Evolutionary conservation across 768 basidiomycete genomes (phyloP).

Genomic region (Mycena vulgaris): DNA sequence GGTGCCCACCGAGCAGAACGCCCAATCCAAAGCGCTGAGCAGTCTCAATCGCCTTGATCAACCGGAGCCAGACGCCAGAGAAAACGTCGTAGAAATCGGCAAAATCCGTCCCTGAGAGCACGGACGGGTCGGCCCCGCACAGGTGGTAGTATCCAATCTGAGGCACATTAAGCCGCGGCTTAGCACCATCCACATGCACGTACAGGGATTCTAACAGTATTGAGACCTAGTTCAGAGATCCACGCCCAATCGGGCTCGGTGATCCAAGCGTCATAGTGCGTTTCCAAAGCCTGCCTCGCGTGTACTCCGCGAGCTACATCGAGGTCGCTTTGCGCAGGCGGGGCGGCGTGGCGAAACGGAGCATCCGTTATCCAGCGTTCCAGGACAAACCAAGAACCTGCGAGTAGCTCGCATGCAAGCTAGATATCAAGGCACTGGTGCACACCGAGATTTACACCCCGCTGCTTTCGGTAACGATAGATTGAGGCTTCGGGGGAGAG

Average conservation of each 20-base stretch:
- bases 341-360: conserved; percentile 68
- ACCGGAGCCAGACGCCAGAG: conserved; percentile 77
- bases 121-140: conserved; percentile 69
- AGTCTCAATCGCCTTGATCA: conserved; percentile 70
- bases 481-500: conserved; percentile 24
- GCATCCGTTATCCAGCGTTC: conserved; percentile 81
- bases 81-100: conserved; percentile 64
- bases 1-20: conserved; percentile 72
- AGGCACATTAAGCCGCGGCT: not conserved
- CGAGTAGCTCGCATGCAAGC: conserved; percentile 6
- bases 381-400: conserved; percentile 85
- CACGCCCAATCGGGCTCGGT: conserved; percentile 75
- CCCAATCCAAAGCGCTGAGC: conserved; percentile 76
- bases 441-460: conserved; percentile 88
- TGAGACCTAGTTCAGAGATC: conserved; percentile 70
- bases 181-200: conserved; percentile 42
- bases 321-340: conserved; percentile 76
- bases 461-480: conserved; percentile 78
- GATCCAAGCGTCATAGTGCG: conserved; percentile 85
- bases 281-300: conserved; percentile 63
- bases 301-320: conserved; percentile 77
- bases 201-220: conserved; percentile 72
- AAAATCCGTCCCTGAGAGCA: conserved; percentile 79
- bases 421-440: conserved; percentile 20
- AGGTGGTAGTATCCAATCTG: conserved; percentile 85